Evolutionary conservation across 2,329 filamentous ascomycete species (phyloP).

Genomic region (Fusarium liriodendri): DNA sequence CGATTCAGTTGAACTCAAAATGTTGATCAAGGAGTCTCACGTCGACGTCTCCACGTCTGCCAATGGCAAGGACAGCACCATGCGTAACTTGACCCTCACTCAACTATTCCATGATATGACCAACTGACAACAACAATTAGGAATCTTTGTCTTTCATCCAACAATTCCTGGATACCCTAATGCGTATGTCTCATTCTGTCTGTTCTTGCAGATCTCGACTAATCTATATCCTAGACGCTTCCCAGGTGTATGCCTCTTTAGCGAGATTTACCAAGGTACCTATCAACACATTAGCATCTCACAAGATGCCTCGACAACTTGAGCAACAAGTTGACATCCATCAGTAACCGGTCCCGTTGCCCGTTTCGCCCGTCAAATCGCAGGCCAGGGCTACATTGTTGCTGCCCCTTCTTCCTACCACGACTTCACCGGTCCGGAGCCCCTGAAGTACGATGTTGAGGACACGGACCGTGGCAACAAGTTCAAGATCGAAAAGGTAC

Average conservation of each 20-base stretch:
- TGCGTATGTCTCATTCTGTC: conserved; percentile 64
- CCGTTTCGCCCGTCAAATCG: conserved; percentile 91
- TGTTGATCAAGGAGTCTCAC: conserved; percentile 67
- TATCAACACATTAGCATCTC: conserved; percentile 3
- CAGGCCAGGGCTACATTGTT: conserved; percentile 92
- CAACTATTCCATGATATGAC: conserved; percentile 21
- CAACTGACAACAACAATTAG: conserved; percentile 56
- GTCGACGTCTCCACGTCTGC: conserved; percentile 62
- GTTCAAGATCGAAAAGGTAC: conserved; percentile 84
- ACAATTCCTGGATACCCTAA: conserved; percentile 86
- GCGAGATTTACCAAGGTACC: conserved; percentile 96
- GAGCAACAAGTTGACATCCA: not conserved
- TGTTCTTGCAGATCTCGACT: not conserved
- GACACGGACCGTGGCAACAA: conserved; percentile 90
- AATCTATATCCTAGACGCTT: conserved; percentile 64
- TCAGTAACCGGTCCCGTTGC: conserved; percentile 89
- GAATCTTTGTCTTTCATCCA: conserved; percentile 91
- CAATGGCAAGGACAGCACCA: conserved; percentile 65
- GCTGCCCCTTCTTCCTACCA: conserved; percentile 92
- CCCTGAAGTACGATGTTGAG: conserved; percentile 85
- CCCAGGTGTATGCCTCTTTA: conserved; percentile 88
- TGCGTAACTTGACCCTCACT: conserved; percentile 55
- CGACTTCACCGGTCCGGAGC: conserved; percentile 88
- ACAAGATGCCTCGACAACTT: not conserved
- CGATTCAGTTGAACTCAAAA: conserved; percentile 40